Evolutionary conservation across 805 yeast species (phyloP).

Genomic region (Debaryomyces prosopidis): DNA sequence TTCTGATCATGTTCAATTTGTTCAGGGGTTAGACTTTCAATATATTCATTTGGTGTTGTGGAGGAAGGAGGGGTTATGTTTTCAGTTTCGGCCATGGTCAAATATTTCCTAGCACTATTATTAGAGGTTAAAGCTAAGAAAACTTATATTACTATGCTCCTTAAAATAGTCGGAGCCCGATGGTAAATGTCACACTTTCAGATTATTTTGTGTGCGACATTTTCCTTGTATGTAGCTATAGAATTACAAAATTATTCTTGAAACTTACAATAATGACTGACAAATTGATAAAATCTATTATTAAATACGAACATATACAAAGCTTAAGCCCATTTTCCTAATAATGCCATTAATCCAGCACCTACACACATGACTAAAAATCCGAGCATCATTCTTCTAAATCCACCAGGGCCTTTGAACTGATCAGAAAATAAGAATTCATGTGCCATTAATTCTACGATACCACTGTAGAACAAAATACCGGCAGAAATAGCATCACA

Average conservation of each 20-base stretch:
- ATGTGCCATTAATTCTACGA: conserved; percentile 78
- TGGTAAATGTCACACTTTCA: background rate
- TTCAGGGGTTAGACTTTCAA: conserved; percentile 38
- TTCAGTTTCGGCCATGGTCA: conserved; percentile 20
- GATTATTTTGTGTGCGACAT: background rate
- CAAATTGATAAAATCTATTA: background rate
- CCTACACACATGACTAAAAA: conserved; percentile 59
- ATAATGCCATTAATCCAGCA: conserved; percentile 74
- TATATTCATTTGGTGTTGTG: conserved; percentile 44
- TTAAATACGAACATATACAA: background rate
- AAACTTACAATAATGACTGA: no score
- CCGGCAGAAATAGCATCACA: conserved; percentile 81
- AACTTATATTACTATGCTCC: no score
- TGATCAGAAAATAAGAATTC: conserved; percentile 66
- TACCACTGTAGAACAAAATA: conserved; percentile 71
- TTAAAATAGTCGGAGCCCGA: no score
- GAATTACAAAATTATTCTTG: no score
- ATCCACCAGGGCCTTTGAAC: conserved; percentile 60
- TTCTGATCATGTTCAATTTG: conserved; percentile 61
- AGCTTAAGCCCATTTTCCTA: conserved; percentile 69
- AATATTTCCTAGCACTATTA: background rate
- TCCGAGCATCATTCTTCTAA: conserved; percentile 52
- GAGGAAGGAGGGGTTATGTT: conserved; percentile 14
- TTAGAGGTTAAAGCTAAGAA: no score
- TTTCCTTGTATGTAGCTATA: no score